Evolutionary conservation across 352 stramenopile genomes (phyloP).

Genomic region (Globisporangium cylindrosporum): DNA sequence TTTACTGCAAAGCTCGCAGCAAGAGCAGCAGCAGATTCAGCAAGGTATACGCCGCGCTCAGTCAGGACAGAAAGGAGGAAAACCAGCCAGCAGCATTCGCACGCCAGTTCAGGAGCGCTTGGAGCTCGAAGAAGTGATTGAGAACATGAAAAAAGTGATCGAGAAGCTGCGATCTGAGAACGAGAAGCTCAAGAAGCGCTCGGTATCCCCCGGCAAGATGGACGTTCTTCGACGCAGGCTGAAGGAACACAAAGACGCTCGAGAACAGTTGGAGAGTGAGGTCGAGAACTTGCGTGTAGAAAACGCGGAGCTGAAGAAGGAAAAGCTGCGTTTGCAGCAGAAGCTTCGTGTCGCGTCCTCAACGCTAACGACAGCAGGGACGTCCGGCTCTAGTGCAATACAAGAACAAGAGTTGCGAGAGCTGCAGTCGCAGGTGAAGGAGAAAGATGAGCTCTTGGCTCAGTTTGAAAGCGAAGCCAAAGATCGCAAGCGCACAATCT

Average conservation of each 20-base stretch:
- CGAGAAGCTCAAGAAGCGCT: constrained; percentile 48
- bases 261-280: constrained; percentile 35
- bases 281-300: constrained; percentile 40
- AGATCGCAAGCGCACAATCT: neutral
- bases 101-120: constrained; percentile 35
- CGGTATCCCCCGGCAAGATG: constrained; percentile 38
- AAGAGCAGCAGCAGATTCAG: constrained; percentile 4
- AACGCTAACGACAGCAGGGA: constrained; percentile 14
- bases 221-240: constrained; percentile 44
- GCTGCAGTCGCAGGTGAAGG: constrained; percentile 20
- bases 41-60: neutral
- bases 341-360: constrained; percentile 46
- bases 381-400: constrained; percentile 10
- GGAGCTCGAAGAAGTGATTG: constrained; percentile 74
- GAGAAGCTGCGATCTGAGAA: constrained; percentile 77
- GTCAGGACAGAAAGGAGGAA: neutral
- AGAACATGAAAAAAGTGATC: constrained; percentile 83
- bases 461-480: neutral
- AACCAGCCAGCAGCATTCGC: constrained; percentile 8
- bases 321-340: constrained; percentile 70
- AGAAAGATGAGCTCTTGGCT: constrained; percentile 21
- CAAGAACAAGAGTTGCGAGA: constrained; percentile 24
- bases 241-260: constrained; percentile 40
- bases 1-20: constrained; percentile 15
- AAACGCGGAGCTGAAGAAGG: constrained; percentile 42